phyloP scores from a whole-genome alignment of 164 flowering plant species.

The Magnolia kwangsiensis region DNA sequence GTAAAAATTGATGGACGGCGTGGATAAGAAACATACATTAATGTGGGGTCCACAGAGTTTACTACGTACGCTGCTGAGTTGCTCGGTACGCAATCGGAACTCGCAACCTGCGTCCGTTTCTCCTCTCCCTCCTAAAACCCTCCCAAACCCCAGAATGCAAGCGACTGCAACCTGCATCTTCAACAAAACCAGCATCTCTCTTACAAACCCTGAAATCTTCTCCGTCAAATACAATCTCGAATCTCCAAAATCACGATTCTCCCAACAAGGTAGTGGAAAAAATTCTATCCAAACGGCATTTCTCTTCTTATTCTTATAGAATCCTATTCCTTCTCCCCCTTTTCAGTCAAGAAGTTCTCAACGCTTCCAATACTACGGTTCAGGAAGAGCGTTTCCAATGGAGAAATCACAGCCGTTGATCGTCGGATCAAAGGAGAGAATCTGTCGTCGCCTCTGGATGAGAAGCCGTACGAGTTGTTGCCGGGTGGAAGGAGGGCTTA shows the following conservation, averaged over 20 bases:
- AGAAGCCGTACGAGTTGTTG: slow-evolving; percentile 42
- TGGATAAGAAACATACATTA: too few species aligned
- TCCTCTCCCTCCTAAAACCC: slow-evolving; percentile 4
- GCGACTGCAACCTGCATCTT: slow-evolving; percentile 5
- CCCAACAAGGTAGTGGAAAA: background rate
- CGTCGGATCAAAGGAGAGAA: slow-evolving; percentile 15
- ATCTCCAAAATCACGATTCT: slow-evolving; percentile 3
- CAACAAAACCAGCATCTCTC: background rate
- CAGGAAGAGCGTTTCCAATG: background rate
- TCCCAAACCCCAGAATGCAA: slow-evolving; percentile 6
- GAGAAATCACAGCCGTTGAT: slow-evolving; percentile 26
- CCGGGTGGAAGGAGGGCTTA: slow-evolving; percentile 41
- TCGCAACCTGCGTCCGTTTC: background rate
- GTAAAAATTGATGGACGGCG: too few species aligned
- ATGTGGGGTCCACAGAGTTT: too few species aligned
- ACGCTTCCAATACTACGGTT: background rate
- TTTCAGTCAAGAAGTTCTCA: background rate
- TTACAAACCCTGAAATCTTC: background rate
- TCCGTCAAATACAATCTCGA: slow-evolving; percentile 4
- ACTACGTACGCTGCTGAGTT: too few species aligned
- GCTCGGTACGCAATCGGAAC: too few species aligned
- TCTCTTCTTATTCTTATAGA: too few species aligned
- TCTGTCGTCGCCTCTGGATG: slow-evolving; percentile 46
- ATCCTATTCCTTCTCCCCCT: background rate
- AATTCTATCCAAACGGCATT: too few species aligned